These are phyloP conservation scores for Xylaria sp. DNA, from an alignment of 2,329 filamentous ascomycete genomes.

Conservation along the genomic window DNA sequence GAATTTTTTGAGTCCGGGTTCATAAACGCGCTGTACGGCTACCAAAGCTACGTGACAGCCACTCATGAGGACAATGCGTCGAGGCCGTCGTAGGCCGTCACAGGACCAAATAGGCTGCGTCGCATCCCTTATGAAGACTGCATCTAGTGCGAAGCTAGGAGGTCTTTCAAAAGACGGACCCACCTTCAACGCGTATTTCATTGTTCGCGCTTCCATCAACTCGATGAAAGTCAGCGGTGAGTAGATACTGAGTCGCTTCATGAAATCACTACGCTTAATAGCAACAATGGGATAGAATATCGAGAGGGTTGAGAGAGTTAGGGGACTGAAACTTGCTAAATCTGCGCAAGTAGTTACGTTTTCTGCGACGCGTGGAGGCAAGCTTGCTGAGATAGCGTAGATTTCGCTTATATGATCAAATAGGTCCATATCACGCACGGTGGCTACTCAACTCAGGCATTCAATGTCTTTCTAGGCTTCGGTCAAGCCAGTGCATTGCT, in stretches of 20 bases:
- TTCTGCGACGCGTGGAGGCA: conserved; percentile 1
- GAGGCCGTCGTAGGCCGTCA: neutral
- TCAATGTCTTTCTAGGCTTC: conserved; percentile 15
- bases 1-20: neutral
- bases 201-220: conserved; percentile 11
- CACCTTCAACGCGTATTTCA: neutral
- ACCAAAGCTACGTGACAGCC: conserved; percentile 19
- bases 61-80: conserved; percentile 14
- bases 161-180: conserved; percentile 12
- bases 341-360: conserved; percentile 19
- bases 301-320: neutral
- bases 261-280: conserved; percentile 14
- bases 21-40: conserved; percentile 10
- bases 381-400: neutral
- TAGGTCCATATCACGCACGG: conserved; percentile 3
- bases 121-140: conserved; percentile 20
- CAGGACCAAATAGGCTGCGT: conserved; percentile 4
- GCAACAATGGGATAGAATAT: conserved; percentile 11
- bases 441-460: conserved; percentile 7
- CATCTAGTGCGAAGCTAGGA: conserved; percentile 5
- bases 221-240: conserved; percentile 6
- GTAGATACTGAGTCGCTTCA: conserved; percentile 24
- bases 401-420: conserved; percentile 16
- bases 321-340: conserved; percentile 9
- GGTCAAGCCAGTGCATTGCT: conserved; percentile 29